A percentile compares a stretch with the other conserved stretches of the same genome.
Conservation (phyloP, 352 stramenopile species). For the Phytophthora multivora region DNA sequence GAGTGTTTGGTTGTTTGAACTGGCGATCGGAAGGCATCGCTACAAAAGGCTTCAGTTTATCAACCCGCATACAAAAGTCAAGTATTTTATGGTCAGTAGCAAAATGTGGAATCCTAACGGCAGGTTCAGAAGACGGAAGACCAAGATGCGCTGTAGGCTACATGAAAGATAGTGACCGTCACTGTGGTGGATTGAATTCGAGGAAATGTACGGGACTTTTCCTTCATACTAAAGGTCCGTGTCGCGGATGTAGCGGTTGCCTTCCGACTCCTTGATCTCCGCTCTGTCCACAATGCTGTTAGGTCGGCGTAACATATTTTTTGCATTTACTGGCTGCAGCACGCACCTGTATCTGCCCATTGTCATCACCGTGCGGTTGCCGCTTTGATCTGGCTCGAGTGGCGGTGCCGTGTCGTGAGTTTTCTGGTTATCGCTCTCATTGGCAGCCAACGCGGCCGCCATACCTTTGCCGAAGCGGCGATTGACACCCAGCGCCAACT, state of each 20-base stretch:
- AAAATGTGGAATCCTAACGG: neutral
- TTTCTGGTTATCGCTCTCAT: slow-evolving; percentile 44
- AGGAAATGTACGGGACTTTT: slow-evolving; percentile 6
- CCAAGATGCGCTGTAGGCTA: neutral
- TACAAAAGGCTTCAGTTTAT: neutral
- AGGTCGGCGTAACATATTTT: too few species aligned
- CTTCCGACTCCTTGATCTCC: slow-evolving; percentile 90
- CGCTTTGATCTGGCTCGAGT: slow-evolving; percentile 55
- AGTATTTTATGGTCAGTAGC: slow-evolving; percentile 1
- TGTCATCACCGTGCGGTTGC: slow-evolving; percentile 74
- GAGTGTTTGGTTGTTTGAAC: slow-evolving; percentile 18
- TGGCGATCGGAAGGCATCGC: slow-evolving; percentile 15
- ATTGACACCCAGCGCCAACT: slow-evolving; percentile 73
- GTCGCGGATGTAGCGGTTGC: slow-evolving; percentile 89
- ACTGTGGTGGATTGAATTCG: neutral
- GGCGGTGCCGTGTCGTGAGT: slow-evolving; percentile 25
- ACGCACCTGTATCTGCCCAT: slow-evolving; percentile 82
- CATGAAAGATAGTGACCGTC: neutral
- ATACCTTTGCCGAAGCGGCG: slow-evolving; percentile 70
- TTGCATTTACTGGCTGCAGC: too few species aligned
- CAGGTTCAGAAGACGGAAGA: neutral
- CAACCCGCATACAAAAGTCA: slow-evolving; percentile 21
- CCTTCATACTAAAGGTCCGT: slow-evolving; percentile 56
- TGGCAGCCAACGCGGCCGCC: slow-evolving; percentile 18
- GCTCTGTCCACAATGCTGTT: slow-evolving; percentile 38